Base-by-base conservation (phyloP, 1,284 basidiomycete genomes). In the Trametes sp. region DNA sequence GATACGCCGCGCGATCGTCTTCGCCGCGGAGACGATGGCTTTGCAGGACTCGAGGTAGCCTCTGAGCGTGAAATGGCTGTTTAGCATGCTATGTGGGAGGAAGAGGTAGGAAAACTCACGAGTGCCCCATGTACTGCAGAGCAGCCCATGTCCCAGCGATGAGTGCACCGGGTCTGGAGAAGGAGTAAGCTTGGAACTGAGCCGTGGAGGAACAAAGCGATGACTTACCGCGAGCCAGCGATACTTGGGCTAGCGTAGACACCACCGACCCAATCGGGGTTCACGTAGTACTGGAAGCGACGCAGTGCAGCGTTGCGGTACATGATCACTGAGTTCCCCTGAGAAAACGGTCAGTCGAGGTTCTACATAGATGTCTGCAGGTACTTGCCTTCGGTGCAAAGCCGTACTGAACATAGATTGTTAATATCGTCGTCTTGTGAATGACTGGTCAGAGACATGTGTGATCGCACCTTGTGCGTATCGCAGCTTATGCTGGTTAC, bases 91-190 rank as follows among this genome's bases (percentile, higher is more conserved):
- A 10, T 24, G 19, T 6, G 21, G 28, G 19, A 23, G 56, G 55
- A 59, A 26, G n/a, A 50, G 49, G 46, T n/a, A n/a, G 16, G 45
- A 21, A 10, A 1, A 72, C 88, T 65, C 74, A 94, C 87, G 92
- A 85, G 62, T 89, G 83, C 29, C 97, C 97, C 80, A 98, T 90
- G 74, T 93, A 88, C 73, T 97, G 92, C 89, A 98, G 89, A 1
- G 95, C 95, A 4, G 97, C 95, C 96, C 96, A 99, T 19, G 95
- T 91, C 46, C 95, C 97, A 13, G 97, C 97, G 63, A 99, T 93
- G 61, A 98, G 80, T 0, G 95, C 89, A 10, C 97, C 97, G 0
- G 96, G 95, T 48, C 96, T 93, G 57, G 57, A 8, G 5, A 71
- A 16, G 9, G 2, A 0, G 28, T 48, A 4, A 24, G 29, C 21